phyloP scores from a whole-genome alignment of 2,329 filamentous ascomycete species.

The Alternaria gansuensis region DNA sequence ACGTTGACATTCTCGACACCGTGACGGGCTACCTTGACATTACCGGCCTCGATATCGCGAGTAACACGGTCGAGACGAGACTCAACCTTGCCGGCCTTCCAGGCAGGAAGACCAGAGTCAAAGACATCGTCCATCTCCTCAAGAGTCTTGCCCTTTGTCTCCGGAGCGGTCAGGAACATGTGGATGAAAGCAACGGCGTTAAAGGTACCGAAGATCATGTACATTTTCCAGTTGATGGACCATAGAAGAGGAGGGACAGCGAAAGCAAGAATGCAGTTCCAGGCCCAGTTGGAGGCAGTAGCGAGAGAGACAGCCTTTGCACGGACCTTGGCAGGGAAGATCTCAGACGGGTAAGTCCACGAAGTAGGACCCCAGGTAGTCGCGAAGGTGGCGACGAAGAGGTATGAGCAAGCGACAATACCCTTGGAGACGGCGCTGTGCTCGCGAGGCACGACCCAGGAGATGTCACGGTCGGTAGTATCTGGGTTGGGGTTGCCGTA shows the following conservation, averaged over 20 bases:
- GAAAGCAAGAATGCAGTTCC: slow-evolving; percentile 54
- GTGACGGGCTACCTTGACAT: slow-evolving; percentile 38
- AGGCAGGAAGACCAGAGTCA: slow-evolving; percentile 49
- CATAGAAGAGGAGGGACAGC: slow-evolving; percentile 54
- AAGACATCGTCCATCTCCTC: slow-evolving; percentile 56
- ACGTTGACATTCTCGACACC: slow-evolving; percentile 27
- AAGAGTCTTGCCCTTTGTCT: slow-evolving; percentile 54
- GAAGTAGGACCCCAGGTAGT: slow-evolving; percentile 53
- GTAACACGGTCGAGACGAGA: slow-evolving; percentile 49
- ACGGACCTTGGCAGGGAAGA: slow-evolving; percentile 53
- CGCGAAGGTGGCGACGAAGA: slow-evolving; percentile 57
- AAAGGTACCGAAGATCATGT: slow-evolving; percentile 54
- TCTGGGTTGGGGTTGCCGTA: slow-evolving; percentile 59
- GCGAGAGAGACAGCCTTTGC: slow-evolving; percentile 54
- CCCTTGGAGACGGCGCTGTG: slow-evolving; percentile 64
- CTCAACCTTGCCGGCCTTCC: slow-evolving; percentile 42
- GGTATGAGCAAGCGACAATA: slow-evolving; percentile 56
- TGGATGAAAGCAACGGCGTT: slow-evolving; percentile 52
- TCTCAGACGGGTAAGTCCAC: slow-evolving; percentile 53
- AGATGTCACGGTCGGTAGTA: slow-evolving; percentile 55
- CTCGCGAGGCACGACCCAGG: slow-evolving; percentile 66
- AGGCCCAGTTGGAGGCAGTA: slow-evolving; percentile 52
- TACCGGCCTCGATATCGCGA: slow-evolving; percentile 51
- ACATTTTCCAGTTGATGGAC: slow-evolving; percentile 56
- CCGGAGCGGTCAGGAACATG: slow-evolving; percentile 53